These are phyloP conservation scores for Striga asiatica DNA, from an alignment of 257 asterid genomes.

Conservation along the genomic window DNA sequence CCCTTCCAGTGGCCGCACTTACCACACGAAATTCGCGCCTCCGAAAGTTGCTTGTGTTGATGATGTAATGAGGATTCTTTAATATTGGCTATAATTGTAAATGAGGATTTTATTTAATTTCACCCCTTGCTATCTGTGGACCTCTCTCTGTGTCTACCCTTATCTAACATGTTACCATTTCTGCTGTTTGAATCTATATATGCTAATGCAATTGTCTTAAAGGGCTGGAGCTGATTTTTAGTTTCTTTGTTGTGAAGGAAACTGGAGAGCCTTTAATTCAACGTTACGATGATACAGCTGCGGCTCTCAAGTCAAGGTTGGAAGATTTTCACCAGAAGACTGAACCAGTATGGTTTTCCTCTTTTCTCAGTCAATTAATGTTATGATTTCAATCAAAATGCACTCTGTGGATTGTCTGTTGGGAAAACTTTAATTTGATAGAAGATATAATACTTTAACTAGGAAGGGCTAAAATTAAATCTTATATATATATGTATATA, in stretches of 20 bases:
- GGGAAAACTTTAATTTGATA: background rate
- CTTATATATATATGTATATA: too few species aligned
- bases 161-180: too few species aligned
- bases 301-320: constrained; percentile 79
- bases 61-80: constrained; percentile 46
- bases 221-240: constrained; percentile 17
- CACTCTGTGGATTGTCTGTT: background rate
- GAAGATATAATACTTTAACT: background rate
- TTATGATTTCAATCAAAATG: background rate
- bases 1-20: constrained; percentile 87
- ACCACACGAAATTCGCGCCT: constrained; percentile 81
- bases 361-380: too few species aligned
- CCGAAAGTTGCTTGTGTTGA: constrained; percentile 77
- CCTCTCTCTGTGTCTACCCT: background rate
- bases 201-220: background rate
- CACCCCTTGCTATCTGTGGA: background rate
- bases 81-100: background rate
- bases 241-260: constrained; percentile 24
- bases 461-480: background rate
- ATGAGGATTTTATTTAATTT: background rate
- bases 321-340: constrained; percentile 85
- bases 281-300: constrained; percentile 82
- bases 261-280: constrained; percentile 82
- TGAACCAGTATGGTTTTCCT: constrained; percentile 45
- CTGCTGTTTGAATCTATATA: too few species aligned